Evolutionary conservation across 1,139 yeast species (phyloP), one percentile per base, ranked within the genome.

Genomic region (Zygoascus sp.): DNA sequence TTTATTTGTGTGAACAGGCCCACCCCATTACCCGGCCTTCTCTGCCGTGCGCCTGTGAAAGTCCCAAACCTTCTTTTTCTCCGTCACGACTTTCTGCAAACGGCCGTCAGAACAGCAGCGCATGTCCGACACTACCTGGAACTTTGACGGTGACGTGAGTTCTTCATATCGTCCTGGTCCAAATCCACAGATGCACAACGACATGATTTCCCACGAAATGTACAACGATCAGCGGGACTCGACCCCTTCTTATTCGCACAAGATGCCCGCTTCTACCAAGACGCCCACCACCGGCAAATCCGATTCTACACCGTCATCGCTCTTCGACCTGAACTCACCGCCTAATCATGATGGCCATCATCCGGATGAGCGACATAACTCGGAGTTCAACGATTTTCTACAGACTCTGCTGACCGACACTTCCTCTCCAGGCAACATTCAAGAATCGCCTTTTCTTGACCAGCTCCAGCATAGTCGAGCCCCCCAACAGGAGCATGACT

Each of bases 371-470:
- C 35, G 34, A n/a, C 45, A 40, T 17, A 45, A 43, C 39, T 28
- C 45, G 13, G 51, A 50, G 20, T 50, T 48, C 44, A 48, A 50
- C 32, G 53, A 48, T 21, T 50, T 50, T 30, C 42, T 50, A 16
- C 45, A 42, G 40, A 25, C 45, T 8, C 36, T 42, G 30, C 34
- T 42, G 6, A 27, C 36, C 20, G 45, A 42, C 13, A 28, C 28
- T 20, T 23, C 47, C 5, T 32, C 39, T 41, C 25, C 39, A 13
- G 32, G 23, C 6, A 27, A 32, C 15, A 39, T 25, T 10, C 44
- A 45, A n/a, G 36, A 45, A 15, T 39, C 43, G 13, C 47, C 43
- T 8, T 42, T 42, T 21, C 39, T 38, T 10, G 34, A 17, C 10
- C 35, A 36, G 15, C 34, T 30, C n/a, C 34, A 30, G 17, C 16